Percentiles rank a stretch among this genome's conserved stretches.
Conservation (phyloP, 169 alveolate genomes). For the Blepharisma undulans region DNA sequence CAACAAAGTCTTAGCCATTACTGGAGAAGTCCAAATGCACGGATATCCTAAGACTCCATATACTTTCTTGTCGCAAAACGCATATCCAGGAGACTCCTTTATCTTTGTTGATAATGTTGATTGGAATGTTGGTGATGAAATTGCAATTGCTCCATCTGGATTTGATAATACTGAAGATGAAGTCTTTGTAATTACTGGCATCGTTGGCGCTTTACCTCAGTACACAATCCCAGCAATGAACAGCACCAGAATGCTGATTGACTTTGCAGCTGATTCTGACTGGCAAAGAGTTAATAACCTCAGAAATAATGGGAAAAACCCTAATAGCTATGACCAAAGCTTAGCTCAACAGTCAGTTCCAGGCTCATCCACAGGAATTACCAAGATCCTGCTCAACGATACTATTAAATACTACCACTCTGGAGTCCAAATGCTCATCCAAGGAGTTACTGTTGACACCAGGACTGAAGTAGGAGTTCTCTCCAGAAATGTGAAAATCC, state of each 20-base stretch:
- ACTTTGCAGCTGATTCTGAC: conserved; percentile 16
- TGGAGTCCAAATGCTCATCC: conserved; percentile 40
- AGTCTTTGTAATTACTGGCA: background rate
- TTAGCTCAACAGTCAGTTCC: background rate
- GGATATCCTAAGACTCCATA: conserved; percentile 37
- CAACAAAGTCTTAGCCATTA: conserved; percentile 52
- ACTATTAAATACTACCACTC: conserved; percentile 41
- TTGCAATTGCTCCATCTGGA: conserved; percentile 51
- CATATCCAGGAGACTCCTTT: conserved; percentile 40
- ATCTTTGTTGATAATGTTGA: conserved; percentile 37
- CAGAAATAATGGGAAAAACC: conserved; percentile 1
- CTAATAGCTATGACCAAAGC: background rate
- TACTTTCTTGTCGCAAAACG: conserved; percentile 44
- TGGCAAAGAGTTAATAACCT: background rate
- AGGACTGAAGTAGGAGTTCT: conserved; percentile 61
- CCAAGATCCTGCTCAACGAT: conserved; percentile 19
- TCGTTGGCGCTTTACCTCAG: background rate
- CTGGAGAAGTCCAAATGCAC: conserved; percentile 49
- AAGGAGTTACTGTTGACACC: conserved; percentile 46
- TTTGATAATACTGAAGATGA: background rate
- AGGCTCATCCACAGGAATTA: background rate
- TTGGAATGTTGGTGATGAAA: conserved; percentile 56
- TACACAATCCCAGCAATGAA: background rate
- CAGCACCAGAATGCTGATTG: background rate
- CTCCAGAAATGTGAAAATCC: conserved; percentile 52